Conservation (phyloP, 2,329 filamentous ascomycete genomes). For the Bipolaris zeicola region DNA sequence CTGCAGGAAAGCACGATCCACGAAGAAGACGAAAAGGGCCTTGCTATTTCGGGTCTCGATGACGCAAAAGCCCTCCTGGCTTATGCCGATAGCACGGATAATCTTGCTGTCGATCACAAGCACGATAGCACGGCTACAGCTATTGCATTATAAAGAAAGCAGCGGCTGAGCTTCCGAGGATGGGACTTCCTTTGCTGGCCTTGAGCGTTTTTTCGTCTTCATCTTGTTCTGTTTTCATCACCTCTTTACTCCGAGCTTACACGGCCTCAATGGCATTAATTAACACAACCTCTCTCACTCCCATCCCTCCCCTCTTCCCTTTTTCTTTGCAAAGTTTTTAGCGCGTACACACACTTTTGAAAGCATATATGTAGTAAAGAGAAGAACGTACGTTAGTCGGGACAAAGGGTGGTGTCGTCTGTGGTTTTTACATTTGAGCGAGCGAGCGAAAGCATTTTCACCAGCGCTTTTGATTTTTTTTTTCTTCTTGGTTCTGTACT, state of each 20-base stretch:
- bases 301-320: background rate
- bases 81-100: conserved; percentile 36
- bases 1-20: conserved; percentile 44
- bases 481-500: no score
- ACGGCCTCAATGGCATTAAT: no score
- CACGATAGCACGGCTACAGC: conserved; percentile 14
- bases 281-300: no score
- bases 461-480: no score
- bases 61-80: conserved; percentile 44
- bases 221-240: no score
- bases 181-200: no score
- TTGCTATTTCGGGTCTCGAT: conserved; percentile 46
- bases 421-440: no score
- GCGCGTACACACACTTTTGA: background rate
- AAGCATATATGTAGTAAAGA: conserved; percentile 9
- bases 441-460: no score
- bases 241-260: no score
- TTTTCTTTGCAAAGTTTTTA: background rate
- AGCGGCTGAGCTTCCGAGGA: no score
- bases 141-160: conserved; percentile 2
- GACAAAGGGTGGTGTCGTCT: background rate
- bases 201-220: no score
- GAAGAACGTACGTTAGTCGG: background rate
- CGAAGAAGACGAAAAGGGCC: conserved; percentile 47
- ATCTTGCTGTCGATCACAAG: conserved; percentile 7